Evolutionary conservation across 257 asterid species (phyloP), one percentile per base, ranked within the genome.

Genomic region (Solanum pinnatisectum): DNA sequence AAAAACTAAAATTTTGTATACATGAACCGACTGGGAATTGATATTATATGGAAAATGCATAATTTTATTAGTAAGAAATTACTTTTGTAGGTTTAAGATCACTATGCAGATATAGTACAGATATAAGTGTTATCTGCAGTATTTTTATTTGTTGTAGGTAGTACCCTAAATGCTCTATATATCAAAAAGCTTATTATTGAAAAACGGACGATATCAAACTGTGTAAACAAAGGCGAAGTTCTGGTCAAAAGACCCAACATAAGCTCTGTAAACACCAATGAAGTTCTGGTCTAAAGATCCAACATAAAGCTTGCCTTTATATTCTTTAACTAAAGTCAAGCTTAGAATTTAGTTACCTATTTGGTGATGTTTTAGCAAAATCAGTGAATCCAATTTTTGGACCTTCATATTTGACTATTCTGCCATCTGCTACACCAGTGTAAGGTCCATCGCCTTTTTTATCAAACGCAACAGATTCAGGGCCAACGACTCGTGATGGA

Each of bases 381-480:
- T 30, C 30, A 30, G 30, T 30, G 30, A 30, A 30, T 30, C 30
- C 30, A 30, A 30, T 30, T 30, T 30, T 30, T 30, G 30, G 30
- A 30, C 30, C 30, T 30, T 30, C 30, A 30, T 30, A 30, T 30
- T 30, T 30, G 83, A 93, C 89, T 36, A 94, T 79, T 52, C 96
- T 91, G 33, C 96, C 97, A 86, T 93, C 96, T 30, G 37, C 88
- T 11, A 93, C 92, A 22, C 91, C 94, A 3, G 92, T 89, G 88
- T 93, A 92, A 22, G 93, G 92, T 27, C 92, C 95, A 4, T 14
- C 40, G 11, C 84, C 87, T 36, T 46, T 30, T 25, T 88, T 82
- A 22, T 91, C 94, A 11, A 92, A 90, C 0, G 94, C 90, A 6
- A 63, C 65, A 2, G 94, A 78, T 27, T 93, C 94, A 16, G 90